Conservation (phyloP, 495 filamentous ascomycete species). For the Sphaerosporella brunnea region DNA sequence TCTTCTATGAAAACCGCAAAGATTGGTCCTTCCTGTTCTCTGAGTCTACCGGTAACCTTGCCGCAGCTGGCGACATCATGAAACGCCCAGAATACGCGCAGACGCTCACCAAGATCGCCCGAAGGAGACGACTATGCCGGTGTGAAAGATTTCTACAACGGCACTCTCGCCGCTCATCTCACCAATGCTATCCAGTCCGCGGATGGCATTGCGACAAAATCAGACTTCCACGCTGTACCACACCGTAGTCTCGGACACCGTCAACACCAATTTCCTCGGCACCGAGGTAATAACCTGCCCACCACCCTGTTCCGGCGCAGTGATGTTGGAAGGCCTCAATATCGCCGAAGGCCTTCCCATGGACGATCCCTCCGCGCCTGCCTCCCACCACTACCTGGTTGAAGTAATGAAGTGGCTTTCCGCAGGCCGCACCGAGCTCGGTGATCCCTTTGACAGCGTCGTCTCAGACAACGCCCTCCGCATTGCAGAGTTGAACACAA, state of each 20-base stretch:
- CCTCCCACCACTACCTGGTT: slow-evolving; percentile 19
- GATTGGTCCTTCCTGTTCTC: slow-evolving; percentile 21
- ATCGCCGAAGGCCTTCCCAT: slow-evolving; percentile 22
- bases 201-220: slow-evolving; percentile 16
- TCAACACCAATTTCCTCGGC: slow-evolving; percentile 15
- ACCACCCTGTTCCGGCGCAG: slow-evolving; percentile 22
- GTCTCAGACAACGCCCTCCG: slow-evolving; percentile 15
- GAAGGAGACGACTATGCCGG: not conserved
- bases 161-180: slow-evolving; percentile 14
- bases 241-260: slow-evolving; percentile 19
- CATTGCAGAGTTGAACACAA: slow-evolving; percentile 17
- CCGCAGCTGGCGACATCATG: slow-evolving; percentile 17
- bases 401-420: slow-evolving; percentile 27
- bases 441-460: slow-evolving; percentile 18
- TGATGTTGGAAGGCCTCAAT: slow-evolving; percentile 23
- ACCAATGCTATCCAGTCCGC: slow-evolving; percentile 9
- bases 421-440: slow-evolving; percentile 25
- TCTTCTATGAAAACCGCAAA: slow-evolving; percentile 13
- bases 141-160: slow-evolving; percentile 17
- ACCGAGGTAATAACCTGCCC: slow-evolving; percentile 20
- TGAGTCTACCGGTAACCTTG: slow-evolving; percentile 11
- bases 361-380: slow-evolving; percentile 11
- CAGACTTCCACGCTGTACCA: slow-evolving; percentile 19
- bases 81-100: slow-evolving; percentile 13
- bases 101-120: slow-evolving; percentile 17